These are phyloP conservation scores for Chamaecrista fasciculata DNA, from an alignment of 306 rosid genomes.

Conservation along the genomic window DNA sequence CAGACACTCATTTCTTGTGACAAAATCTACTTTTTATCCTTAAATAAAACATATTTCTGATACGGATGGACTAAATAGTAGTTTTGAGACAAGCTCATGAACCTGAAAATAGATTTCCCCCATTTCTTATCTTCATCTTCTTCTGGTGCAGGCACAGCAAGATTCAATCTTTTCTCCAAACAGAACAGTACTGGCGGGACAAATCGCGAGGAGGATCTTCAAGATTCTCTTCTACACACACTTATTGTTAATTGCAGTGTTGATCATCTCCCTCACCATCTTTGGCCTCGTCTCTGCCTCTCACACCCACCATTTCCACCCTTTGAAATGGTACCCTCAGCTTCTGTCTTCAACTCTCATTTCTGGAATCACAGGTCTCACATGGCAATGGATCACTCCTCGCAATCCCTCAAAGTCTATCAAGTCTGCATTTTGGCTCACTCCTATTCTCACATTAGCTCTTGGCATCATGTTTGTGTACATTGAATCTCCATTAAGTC, in stretches of 20 bases:
- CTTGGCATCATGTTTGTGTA: slow-evolving; percentile 42
- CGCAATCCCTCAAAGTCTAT: slow-evolving; percentile 49
- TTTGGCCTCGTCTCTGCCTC: slow-evolving; percentile 40
- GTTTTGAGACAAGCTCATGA: too few relatives aligned
- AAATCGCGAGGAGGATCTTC: slow-evolving; percentile 32
- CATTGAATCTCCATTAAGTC: slow-evolving; percentile 40
- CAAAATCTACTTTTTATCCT: too few relatives aligned
- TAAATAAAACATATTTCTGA: too few relatives aligned
- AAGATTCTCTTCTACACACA: slow-evolving; percentile 47
- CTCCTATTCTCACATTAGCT: slow-evolving; percentile 55
- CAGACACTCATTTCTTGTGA: slow-evolving; percentile 14
- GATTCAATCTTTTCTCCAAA: slow-evolving; percentile 35
- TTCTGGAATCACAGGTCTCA: slow-evolving; percentile 52
- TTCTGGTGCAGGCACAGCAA: slow-evolving; percentile 41
- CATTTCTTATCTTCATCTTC: slow-evolving; percentile 16
- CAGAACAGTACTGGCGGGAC: slow-evolving; percentile 31
- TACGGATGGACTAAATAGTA: too few relatives aligned
- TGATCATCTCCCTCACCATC: slow-evolving; percentile 38
- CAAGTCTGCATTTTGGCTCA: slow-evolving; percentile 51
- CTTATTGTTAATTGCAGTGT: slow-evolving; percentile 36
- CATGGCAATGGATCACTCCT: slow-evolving; percentile 53
- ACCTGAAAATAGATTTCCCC: too few relatives aligned
- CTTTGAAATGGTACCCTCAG: slow-evolving; percentile 59
- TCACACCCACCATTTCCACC: slow-evolving; percentile 53
- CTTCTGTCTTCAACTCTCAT: slow-evolving; percentile 43